Percentiles rank a stretch among this genome's conserved stretches.
Conservation (phyloP, 495 filamentous ascomycete species). For the Daldinia loculata region DNA sequence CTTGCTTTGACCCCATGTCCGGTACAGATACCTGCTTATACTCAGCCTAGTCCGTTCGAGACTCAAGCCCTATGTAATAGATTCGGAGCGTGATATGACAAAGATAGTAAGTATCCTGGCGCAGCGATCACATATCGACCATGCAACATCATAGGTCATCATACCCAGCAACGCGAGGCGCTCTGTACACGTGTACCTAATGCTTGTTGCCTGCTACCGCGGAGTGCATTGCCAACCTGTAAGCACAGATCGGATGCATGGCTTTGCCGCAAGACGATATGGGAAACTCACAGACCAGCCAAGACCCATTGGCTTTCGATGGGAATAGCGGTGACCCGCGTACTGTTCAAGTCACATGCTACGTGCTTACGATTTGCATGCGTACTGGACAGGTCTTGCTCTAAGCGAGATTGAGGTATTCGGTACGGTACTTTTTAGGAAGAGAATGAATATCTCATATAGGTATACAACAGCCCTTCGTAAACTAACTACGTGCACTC, state of each 20-base stretch:
- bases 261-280: constrained; percentile 11
- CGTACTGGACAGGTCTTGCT: background rate
- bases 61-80: too few relatives aligned
- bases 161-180: constrained; percentile 18
- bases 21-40: constrained; percentile 17
- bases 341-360: constrained; percentile 37
- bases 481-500: background rate
- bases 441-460: background rate
- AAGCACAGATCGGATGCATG: constrained; percentile 16
- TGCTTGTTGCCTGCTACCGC: constrained; percentile 19
- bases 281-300: constrained; percentile 8
- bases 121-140: constrained; percentile 16
- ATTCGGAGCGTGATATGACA: too few relatives aligned
- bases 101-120: constrained; percentile 8
- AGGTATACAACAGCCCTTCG: too few relatives aligned
- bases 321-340: constrained; percentile 41
- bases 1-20: constrained; percentile 21
- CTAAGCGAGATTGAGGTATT: background rate
- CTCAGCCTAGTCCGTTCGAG: too few relatives aligned
- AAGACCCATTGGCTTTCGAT: constrained; percentile 18
- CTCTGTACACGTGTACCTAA: constrained; percentile 32
- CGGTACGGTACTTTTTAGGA: background rate
- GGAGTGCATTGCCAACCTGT: constrained; percentile 5
- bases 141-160: constrained; percentile 16
- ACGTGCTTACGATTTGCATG: constrained; percentile 14